phyloP scores from a whole-genome alignment of 768 basidiomycete genomes.

The Infundibulicybe gibba region DNA sequence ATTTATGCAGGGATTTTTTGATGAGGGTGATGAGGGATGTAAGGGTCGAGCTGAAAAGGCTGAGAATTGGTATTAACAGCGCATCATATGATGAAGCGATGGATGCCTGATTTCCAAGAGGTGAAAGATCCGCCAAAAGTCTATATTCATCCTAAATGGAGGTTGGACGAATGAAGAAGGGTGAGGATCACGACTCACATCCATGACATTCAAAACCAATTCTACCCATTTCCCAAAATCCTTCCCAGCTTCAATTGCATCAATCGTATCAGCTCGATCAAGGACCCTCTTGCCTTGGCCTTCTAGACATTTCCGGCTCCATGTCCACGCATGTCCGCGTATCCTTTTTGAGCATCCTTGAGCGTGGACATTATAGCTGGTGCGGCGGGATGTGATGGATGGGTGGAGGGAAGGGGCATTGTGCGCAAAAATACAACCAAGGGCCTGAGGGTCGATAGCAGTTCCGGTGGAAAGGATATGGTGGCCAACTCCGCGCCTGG shows the following conservation, averaged over 20 bases:
- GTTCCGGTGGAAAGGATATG: conserved; percentile 49
- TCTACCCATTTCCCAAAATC: conserved; percentile 76
- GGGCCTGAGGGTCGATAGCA: conserved; percentile 53
- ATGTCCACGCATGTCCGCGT: conserved; percentile 85
- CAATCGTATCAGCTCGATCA: conserved; percentile 67
- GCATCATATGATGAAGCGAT: conserved; percentile 57
- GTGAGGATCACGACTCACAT: conserved; percentile 36
- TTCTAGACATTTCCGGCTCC: conserved; percentile 75
- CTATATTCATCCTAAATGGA: conserved; percentile 59
- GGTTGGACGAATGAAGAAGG: neutral
- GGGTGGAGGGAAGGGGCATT: conserved; percentile 72
- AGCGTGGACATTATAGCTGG: conserved; percentile 59
- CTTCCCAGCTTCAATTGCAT: conserved; percentile 59
- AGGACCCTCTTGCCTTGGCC: conserved; percentile 64
- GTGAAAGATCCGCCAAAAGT: conserved; percentile 59
- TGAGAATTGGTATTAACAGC: conserved; percentile 62
- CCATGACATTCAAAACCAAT: conserved; percentile 58
- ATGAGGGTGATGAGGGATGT: conserved; percentile 60
- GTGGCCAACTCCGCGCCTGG: conserved; percentile 55
- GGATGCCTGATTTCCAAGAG: conserved; percentile 45
- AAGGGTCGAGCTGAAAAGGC: conserved; percentile 63
- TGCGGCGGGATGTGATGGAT: conserved; percentile 80
- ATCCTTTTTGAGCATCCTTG: conserved; percentile 76
- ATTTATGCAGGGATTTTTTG: conserved; percentile 75
- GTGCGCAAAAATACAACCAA: conserved; percentile 68